A percentile compares a stretch with the other conserved stretches of the same genome.
Evolutionary conservation across 768 basidiomycete species (phyloP).

Genomic region (Ramaria rubella): DNA sequence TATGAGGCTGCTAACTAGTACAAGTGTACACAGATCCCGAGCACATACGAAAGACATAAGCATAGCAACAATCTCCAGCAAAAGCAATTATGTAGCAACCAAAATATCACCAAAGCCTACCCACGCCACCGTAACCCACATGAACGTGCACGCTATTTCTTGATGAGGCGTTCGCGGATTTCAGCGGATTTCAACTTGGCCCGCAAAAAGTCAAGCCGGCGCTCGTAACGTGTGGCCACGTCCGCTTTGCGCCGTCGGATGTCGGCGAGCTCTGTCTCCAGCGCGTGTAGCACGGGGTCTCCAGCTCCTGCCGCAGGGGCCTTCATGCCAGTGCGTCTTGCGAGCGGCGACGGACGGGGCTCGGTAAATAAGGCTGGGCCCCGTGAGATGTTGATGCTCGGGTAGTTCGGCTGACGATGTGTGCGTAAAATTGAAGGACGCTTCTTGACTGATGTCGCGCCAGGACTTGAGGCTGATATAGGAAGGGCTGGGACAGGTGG

Average conservation of each 20-base stretch:
- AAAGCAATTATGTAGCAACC: background rate
- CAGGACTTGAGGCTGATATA: background rate
- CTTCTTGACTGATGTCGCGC: background rate
- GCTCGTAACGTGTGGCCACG: conserved; percentile 65
- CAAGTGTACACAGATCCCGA: background rate
- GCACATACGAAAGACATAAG: conserved; percentile 2
- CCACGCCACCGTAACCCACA: background rate
- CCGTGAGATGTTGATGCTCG: background rate
- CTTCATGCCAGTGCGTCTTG: background rate
- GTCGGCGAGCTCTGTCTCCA: conserved; percentile 32
- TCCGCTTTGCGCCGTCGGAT: conserved; percentile 65
- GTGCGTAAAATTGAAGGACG: conserved; percentile 4
- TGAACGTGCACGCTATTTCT: background rate
- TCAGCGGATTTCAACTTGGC: conserved; percentile 81
- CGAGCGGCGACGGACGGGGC: background rate
- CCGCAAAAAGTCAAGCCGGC: conserved; percentile 70
- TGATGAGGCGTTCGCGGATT: conserved; percentile 64
- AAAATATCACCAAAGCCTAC: background rate
- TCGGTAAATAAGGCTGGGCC: background rate
- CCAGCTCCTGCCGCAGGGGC: no score
- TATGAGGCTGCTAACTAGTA: conserved; percentile 4
- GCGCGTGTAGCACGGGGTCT: background rate
- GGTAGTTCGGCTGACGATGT: background rate
- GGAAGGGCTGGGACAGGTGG: conserved; percentile 4
- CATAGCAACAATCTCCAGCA: background rate